Evolutionary conservation across 1,284 basidiomycete species (phyloP).

Genomic region (Cutaneotrichosporon dermatis): DNA sequence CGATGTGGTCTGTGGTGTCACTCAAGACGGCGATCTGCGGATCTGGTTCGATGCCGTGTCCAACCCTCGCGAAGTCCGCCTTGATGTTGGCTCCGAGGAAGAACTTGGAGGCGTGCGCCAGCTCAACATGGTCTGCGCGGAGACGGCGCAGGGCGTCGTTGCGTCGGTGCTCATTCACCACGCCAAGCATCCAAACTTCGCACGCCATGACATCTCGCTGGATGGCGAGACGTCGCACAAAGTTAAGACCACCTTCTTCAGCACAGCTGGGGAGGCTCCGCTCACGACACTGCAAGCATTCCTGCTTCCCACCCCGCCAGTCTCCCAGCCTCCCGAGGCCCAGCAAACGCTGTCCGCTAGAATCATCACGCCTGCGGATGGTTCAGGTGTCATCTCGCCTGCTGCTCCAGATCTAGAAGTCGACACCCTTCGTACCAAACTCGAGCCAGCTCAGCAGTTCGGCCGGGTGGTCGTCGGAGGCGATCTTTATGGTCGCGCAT

Average conservation of each 20-base stretch:
- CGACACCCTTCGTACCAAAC: slow-evolving; percentile 7
- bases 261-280: slow-evolving; percentile 16
- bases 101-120: slow-evolving; percentile 24
- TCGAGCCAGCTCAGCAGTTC: slow-evolving; percentile 14
- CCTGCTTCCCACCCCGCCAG: slow-evolving; percentile 20
- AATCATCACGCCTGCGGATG: slow-evolving; percentile 15
- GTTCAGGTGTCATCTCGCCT: slow-evolving; percentile 9
- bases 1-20: slow-evolving; percentile 37
- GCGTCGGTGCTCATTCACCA: slow-evolving; percentile 33
- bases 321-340: slow-evolving; percentile 15
- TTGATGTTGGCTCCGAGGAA: slow-evolving; percentile 34
- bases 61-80: slow-evolving; percentile 21
- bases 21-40: slow-evolving; percentile 39
- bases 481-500: slow-evolving; percentile 32
- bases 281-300: slow-evolving; percentile 19
- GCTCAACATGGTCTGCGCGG: slow-evolving; percentile 22
- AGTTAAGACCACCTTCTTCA: slow-evolving; percentile 16
- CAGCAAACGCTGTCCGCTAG: slow-evolving; percentile 14
- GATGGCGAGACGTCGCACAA: not conserved
- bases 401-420: slow-evolving; percentile 7
- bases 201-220: slow-evolving; percentile 29
- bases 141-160: not conserved
- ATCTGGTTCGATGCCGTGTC: slow-evolving; percentile 29
- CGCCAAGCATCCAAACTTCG: slow-evolving; percentile 22
- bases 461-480: slow-evolving; percentile 38